Base-by-base conservation (phyloP, 192 early-diverging fungal species). In the Linnemannia zychae region DNA sequence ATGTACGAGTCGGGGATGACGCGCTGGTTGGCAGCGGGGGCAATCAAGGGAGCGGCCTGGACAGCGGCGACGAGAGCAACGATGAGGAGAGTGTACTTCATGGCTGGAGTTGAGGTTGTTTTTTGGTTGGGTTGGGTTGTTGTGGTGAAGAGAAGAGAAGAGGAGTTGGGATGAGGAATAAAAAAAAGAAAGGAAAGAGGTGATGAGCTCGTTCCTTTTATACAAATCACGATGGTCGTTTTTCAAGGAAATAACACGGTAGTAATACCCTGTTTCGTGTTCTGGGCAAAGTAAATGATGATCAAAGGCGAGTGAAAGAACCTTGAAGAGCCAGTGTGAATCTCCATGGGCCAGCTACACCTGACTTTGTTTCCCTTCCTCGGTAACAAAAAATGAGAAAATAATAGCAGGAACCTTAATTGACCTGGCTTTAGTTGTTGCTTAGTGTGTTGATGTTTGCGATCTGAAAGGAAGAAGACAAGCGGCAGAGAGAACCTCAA, bases 1-100 rank as follows among this genome's bases (percentile, higher is more conserved):
- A 94, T 92, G 89, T 94, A 94, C 70, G 77, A 89, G 82, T 93
- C 92, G 9, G 88, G 81, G 60, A 94, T 90, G 75, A 77, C 57
- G 57, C 57, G 57, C 57, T 60, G 67, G 38, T 72, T 76, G 63
- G 67, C 74, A 5, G 48, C 60, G 70, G 60, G 71, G 46, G 18
- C 37, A 34, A 82, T 11, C 69, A 82, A 46, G 31, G 80, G 80
- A 52, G 80, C 80, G 22, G 80, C 80, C 68, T 82, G 74, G 44
- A 76, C 75, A 18, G 75, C 37, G 68, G 74, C 74, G 33, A 82
- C 13, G 46, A 69, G 24, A 36, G 80, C 80, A 63, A 68, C 79
- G 67, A 81, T 37, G 33, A 76, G 6, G 57, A 71, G 47, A 17
- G 80, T 81, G 74, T 65, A 81, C 79, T 81, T 81, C 79, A 81